A percentile compares a stretch with the other conserved stretches of the same genome.
Conservation (phyloP, 306 rosid species). For the Ammopiptanthus mongolicus region DNA sequence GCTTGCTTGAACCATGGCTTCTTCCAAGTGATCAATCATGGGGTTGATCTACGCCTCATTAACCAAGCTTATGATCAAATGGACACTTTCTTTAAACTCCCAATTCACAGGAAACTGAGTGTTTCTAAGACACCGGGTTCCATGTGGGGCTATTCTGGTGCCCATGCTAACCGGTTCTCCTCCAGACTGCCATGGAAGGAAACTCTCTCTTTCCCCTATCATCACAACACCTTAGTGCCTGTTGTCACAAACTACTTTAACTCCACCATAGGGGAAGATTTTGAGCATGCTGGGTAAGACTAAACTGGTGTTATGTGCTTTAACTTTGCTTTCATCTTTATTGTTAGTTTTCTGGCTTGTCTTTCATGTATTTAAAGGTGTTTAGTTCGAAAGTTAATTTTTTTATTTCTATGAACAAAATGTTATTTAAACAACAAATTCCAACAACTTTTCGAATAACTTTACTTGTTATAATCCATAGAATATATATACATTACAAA, state of each 20-base stretch:
- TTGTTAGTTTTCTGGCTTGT: background rate
- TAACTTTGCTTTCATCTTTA: background rate
- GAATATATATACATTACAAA: too few relatives aligned
- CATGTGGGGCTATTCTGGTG: slow-evolving; percentile 59
- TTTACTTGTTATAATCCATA: too few relatives aligned
- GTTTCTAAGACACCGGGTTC: slow-evolving; percentile 24
- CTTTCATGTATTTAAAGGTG: background rate
- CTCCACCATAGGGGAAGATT: slow-evolving; percentile 42
- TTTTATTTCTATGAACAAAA: too few relatives aligned
- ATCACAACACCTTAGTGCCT: background rate
- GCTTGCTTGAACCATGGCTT: slow-evolving; percentile 68
- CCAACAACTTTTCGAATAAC: too few relatives aligned
- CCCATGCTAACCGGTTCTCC: slow-evolving; percentile 68
- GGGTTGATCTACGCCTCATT: slow-evolving; percentile 41
- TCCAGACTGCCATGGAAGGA: slow-evolving; percentile 81
- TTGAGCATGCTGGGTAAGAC: slow-evolving; percentile 54
- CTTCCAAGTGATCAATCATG: slow-evolving; percentile 73
- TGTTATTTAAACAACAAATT: too few relatives aligned
- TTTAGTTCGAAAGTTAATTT: too few relatives aligned
- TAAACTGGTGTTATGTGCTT: background rate
- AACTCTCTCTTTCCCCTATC: slow-evolving; percentile 58
- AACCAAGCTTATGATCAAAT: slow-evolving; percentile 32
- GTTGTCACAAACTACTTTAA: slow-evolving; percentile 44
- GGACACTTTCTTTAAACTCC: slow-evolving; percentile 54
- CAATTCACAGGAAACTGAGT: slow-evolving; percentile 28